Conservation (phyloP, 2,329 filamentous ascomycete genomes). For the Ceratocystis diversiconidia region DNA sequence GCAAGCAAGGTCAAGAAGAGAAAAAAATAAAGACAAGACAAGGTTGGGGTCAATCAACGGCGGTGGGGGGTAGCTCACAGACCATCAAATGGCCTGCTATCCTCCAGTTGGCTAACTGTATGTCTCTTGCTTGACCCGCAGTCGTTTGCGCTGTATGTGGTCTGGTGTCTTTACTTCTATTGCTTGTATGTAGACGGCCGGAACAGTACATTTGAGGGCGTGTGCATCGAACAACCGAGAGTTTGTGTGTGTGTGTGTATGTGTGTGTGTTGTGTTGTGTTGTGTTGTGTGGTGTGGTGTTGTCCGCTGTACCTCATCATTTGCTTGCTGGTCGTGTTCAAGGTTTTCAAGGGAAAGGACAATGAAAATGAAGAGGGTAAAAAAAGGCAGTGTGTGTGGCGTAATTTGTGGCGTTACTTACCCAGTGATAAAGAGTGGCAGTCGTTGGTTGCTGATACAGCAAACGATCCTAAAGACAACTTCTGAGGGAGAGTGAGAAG, state of each 20-base stretch:
- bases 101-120: not conserved
- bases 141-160: not conserved
- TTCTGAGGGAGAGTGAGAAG: not conserved
- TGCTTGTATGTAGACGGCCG: not conserved
- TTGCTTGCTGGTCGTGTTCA: too few species aligned
- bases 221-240: conserved; percentile 1
- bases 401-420: too few species aligned
- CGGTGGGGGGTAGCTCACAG: not conserved
- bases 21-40: not conserved
- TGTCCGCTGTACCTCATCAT: too few species aligned
- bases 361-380: too few species aligned
- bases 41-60: not conserved
- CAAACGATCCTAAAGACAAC: not conserved
- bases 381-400: not conserved
- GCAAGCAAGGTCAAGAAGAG: not conserved
- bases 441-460: not conserved
- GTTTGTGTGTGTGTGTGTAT: not conserved
- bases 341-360: too few species aligned
- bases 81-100: not conserved
- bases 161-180: not conserved
- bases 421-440: not conserved
- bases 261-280: too few species aligned
- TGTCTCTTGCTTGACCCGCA: not conserved
- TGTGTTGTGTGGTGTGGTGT: too few species aligned
- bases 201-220: not conserved